Conservation (phyloP, 331 rosid genomes). For the Acacia pycnantha region DNA sequence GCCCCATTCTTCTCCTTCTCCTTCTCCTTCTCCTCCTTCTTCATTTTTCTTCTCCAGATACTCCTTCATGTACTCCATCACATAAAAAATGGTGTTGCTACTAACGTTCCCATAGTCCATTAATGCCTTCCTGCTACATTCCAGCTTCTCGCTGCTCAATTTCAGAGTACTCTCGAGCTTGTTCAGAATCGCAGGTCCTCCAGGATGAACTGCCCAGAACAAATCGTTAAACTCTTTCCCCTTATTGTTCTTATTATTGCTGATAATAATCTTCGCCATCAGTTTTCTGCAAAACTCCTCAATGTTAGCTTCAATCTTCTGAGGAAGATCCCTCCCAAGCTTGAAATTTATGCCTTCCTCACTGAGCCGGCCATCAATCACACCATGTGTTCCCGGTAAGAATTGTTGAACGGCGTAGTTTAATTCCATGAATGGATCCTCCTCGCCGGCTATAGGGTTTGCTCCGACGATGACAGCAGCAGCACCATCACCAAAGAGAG, state of each 20-base stretch:
- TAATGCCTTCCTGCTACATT: slow-evolving; percentile 80
- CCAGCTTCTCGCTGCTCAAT: slow-evolving; percentile 59
- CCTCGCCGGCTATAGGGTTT: slow-evolving; percentile 42
- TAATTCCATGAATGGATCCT: slow-evolving; percentile 77
- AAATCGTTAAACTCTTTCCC: slow-evolving; percentile 63
- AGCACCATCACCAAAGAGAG: slow-evolving; percentile 92
- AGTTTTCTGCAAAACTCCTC: slow-evolving; percentile 79
- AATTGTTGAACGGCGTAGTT: slow-evolving; percentile 77
- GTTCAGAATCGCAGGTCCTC: slow-evolving; percentile 91
- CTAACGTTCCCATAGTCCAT: slow-evolving; percentile 93
- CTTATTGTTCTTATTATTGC: neutral
- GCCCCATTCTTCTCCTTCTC: slow-evolving; percentile 82
- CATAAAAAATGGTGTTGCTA: slow-evolving; percentile 90
- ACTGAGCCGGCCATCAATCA: slow-evolving; percentile 75
- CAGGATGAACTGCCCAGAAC: slow-evolving; percentile 97
- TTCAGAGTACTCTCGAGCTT: slow-evolving; percentile 59
- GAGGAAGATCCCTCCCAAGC: slow-evolving; percentile 93
- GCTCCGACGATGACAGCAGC: slow-evolving; percentile 84
- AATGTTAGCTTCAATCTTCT: slow-evolving; percentile 81
- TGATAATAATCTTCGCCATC: slow-evolving; percentile 37
- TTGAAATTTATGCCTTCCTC: slow-evolving; percentile 91
- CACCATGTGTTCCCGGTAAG: slow-evolving; percentile 69
- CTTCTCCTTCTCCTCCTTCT: neutral
- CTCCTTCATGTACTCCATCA: slow-evolving; percentile 83
- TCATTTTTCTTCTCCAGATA: slow-evolving; percentile 38